Evolutionary conservation across 2,329 filamentous ascomycete genomes (phyloP), one percentile per base, ranked within the genome.

Genomic region (Colletotrichum musicola): DNA sequence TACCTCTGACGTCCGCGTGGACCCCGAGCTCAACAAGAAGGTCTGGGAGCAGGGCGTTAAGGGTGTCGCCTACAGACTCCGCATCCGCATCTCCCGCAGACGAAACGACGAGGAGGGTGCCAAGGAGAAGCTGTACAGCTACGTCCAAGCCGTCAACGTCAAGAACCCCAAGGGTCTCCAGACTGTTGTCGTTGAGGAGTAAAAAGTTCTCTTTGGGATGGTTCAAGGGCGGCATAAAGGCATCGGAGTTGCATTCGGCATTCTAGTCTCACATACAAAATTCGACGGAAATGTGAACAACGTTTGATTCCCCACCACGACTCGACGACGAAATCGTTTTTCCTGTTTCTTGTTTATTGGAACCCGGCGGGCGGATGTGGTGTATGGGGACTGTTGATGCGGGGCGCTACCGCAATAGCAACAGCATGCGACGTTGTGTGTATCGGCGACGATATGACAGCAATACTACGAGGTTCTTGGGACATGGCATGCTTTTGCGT

Each of bases 11-110:
- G 96, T 99, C 86, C 96, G 96, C 79, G 87, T 99, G 82, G 96
- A 99, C 90, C 96, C 96, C 81, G 93, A 96, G 88, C 88, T 99
- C 81, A 99, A 99, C 93, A 99, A 99, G 93, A 98, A 99, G 91
- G 95, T 99, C 84, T 99, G 96, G 96, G 96, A 99, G 88, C 89
- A 92, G 81, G 96, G 96, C 85, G 91, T 99, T 89, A 99, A 98
- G 93, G 97, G 96, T 81, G 95, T 98, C 76, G 94, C 95, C 77
- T 98, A 92, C 93, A 92, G 97, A 85, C 89, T 99, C 79, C 95
- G 96, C 81, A 91, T 99, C 82, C 94, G 97, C 87, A 98, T 99
- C 87, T 97, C 94, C 82, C 94, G 96, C 86, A 97, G 97, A 92
- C 94, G 96, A 91, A 99, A 99, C 88, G 96, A 99, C 85, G 96